Base-by-base conservation (phyloP, 176 grass and related monocot species). In the Elaeis guineensis region DNA sequence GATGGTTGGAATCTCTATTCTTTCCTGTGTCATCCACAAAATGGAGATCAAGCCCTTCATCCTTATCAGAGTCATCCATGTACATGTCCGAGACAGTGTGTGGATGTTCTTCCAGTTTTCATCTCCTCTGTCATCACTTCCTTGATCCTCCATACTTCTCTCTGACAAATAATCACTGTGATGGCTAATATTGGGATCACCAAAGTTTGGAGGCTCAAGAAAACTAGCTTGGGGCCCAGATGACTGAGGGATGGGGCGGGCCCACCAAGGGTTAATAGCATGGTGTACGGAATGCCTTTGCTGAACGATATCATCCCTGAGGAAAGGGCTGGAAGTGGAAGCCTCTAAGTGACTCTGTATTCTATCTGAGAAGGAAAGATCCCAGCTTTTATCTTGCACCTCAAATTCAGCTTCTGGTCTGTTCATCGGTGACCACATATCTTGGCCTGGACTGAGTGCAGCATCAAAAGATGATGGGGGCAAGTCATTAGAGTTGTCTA, bases 311-410 rank as follows among this genome's bases (percentile, higher is more conserved):
- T 62, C 58, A 4, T 78, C 75, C 30, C 24, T 76, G 58, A 89
- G 81, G 53, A 89, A 63, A 25, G n/a, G 65, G 55, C 78, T 92
- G 59, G 87, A 92, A 54, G 84, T 92, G 15, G 93, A 98, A 28
- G 79, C 84, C 26, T 68, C 88, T 66, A 98, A 39, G 54, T 80
- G 81, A 63, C 78, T 91, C 6, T 35, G 58, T 58, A 50, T 55
- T 55, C 88, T 80, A 50, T 80, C 84, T 44, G 63, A 61, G 23
- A 71, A 70, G 19, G 55, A 25, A 23, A 59, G 16, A 56, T 69
- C 67, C 60, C 62, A 71, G 16, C 32, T 50, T 29, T 57, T 57
- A 2, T 59, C 77, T 44, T 44, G 2, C 57, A 73, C 78, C 75
- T 74, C 73, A 28, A 86, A 71, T 67, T 80, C 82, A 79, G 67